Percentiles rank a stretch among this genome's conserved stretches.
These are phyloP conservation scores for Monosporascus sp. DNA, from an alignment of 2,329 filamentous ascomycete species.

Conservation along the genomic window DNA sequence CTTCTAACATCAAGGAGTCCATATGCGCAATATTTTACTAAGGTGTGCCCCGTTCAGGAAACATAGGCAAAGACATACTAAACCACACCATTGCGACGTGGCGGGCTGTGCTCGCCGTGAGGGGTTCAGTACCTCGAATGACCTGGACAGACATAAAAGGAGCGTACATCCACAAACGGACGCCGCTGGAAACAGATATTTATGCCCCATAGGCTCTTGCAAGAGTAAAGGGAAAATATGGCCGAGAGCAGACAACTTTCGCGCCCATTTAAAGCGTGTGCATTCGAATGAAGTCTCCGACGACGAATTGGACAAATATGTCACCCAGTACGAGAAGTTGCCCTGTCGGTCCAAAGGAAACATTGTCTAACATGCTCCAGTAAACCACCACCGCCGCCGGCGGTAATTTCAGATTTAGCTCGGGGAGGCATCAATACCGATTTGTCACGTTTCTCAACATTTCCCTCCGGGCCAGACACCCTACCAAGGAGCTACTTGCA, in stretches of 20 bases:
- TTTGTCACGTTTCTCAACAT: constrained; percentile 4
- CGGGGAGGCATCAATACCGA: constrained; percentile 1
- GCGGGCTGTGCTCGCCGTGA: constrained; percentile 50
- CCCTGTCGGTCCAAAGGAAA: not conserved
- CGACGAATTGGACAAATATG: constrained; percentile 32
- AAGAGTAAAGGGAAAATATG: constrained; percentile 61
- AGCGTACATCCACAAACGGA: constrained; percentile 56
- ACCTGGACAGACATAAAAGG: constrained; percentile 72
- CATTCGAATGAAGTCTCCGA: constrained; percentile 42
- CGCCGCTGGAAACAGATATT: constrained; percentile 47
- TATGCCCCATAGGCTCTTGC: constrained; percentile 54
- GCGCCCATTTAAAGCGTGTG: constrained; percentile 66
- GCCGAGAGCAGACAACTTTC: constrained; percentile 83
- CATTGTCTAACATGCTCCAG: constrained; percentile 9
- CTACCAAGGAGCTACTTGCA: constrained; percentile 5
- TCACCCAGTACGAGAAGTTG: constrained; percentile 19
- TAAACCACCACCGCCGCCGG: constrained; percentile 4
- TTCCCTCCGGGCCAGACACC: constrained; percentile 4
- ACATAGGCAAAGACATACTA: constrained; percentile 64
- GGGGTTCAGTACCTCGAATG: constrained; percentile 76
- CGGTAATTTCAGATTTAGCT: constrained; percentile 5
- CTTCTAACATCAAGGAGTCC: not conserved
- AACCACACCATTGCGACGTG: constrained; percentile 58
- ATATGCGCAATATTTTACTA: constrained; percentile 6
- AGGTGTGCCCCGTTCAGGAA: constrained; percentile 50